Evolutionary conservation across 768 basidiomycete species (phyloP), one percentile per base, ranked within the genome.

Genomic region (Mycena albidolilacea): DNA sequence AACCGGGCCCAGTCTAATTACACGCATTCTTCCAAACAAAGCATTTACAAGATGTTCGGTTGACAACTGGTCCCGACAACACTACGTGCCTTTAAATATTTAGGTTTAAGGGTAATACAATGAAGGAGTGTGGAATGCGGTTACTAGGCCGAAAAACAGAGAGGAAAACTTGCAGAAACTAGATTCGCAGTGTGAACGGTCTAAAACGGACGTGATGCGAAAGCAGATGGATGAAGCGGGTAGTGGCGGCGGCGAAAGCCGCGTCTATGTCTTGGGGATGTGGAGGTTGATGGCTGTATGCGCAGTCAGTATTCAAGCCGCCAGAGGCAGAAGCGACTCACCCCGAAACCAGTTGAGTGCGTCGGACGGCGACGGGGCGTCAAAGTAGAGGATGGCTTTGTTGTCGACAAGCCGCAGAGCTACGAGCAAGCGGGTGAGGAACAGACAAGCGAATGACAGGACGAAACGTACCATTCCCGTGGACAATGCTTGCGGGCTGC

Each of bases 331-430:
- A 38, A 67, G 7, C 12, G 48, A 79, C 84, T 71, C 81, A 95
- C 95, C 95, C 90, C 95, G 89, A 86, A 92, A 96, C 95, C 95
- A 96, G 76, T 92, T 95, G 79, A 96, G 81, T 48, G 95, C 95
- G 75, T 95, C 94, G 67, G 94, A 95, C 23, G 94, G 90, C 9
- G 93, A 90, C 23, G 93, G 92, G 48, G 92, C 92, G 78, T 95
- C 93, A 79, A 97, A 96, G 80, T 97, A 97, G 55, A 97, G 84
- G 69, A 97, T 94, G 17, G 95, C 95, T 81, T 96, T 96, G 85
- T 96, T 95, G 79, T 97, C 95, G 52, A 97, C 96, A 70, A 97
- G 87, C 43, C 95, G 94, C 50, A 97, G 88, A 64, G 92, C 95
- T 95, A 69, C 10, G 44, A 48, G 35, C 50, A 66, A 72, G 41